phyloP scores from a whole-genome alignment of 345 rosid species.

The Gossypium longicalyx region DNA sequence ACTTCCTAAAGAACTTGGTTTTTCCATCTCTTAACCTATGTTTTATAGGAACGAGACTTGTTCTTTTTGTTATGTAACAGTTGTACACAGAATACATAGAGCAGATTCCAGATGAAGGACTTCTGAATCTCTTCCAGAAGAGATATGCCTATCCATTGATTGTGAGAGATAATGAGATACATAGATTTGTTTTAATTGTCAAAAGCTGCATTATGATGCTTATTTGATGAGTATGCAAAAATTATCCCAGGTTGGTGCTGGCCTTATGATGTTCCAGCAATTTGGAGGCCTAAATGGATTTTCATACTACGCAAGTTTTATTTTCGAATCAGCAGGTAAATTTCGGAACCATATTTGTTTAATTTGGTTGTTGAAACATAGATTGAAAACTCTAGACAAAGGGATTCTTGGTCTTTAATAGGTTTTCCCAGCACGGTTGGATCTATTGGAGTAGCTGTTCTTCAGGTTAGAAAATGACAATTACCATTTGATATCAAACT shows the following conservation, averaged over 20 bases:
- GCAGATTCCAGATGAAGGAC: not conserved
- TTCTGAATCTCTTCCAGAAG: slow-evolving; percentile 10
- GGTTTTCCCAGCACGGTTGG: slow-evolving; percentile 26
- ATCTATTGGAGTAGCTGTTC: slow-evolving; percentile 16
- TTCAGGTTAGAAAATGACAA: slow-evolving; percentile 17
- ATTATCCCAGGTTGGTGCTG: slow-evolving; percentile 10
- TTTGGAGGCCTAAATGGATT: slow-evolving; percentile 1
- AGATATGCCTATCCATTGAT: slow-evolving; percentile 14
- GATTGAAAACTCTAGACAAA: not conserved
- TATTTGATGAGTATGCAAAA: not conserved
- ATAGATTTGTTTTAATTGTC: not conserved
- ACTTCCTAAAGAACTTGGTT: not conserved
- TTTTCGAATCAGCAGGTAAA: slow-evolving; percentile 9
- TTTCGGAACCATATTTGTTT: not conserved
- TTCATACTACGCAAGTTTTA: not conserved
- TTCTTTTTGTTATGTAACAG: not conserved
- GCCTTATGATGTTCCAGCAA: slow-evolving; percentile 5
- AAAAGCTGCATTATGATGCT: not conserved
- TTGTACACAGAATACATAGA: not conserved
- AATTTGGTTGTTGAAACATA: not conserved
- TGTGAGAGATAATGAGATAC: slow-evolving; percentile 16
- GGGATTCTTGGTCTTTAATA: slow-evolving; percentile 6
- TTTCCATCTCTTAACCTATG: not conserved
- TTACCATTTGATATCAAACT: not conserved
- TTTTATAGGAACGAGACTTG: not conserved